These are phyloP conservation scores for Globisporangium cederbergense DNA, from an alignment of 352 stramenopile genomes.

Conservation along the genomic window DNA sequence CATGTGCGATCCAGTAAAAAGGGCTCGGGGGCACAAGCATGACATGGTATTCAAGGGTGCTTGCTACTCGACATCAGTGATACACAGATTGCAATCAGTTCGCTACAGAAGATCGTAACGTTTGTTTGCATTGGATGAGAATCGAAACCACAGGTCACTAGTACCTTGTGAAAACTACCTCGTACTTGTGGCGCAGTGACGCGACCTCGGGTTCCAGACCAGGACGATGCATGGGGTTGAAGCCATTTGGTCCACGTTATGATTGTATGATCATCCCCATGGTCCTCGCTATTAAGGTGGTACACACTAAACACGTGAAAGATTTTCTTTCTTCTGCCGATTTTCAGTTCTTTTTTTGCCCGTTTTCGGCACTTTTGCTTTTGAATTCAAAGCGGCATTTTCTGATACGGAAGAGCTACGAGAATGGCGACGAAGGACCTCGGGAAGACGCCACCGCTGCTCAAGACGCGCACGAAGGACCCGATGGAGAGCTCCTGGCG, in stretches of 20 bases:
- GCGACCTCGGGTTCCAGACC: no score
- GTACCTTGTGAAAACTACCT: no score
- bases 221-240: no score
- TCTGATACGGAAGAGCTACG: slow-evolving; percentile 14
- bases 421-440: slow-evolving; percentile 14
- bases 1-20: no score
- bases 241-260: neutral
- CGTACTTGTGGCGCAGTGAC: no score
- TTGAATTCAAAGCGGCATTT: neutral
- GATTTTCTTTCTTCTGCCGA: slow-evolving; percentile 4
- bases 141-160: no score
- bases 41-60: no score
- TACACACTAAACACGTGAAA: slow-evolving; percentile 18
- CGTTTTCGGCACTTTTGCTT: neutral
- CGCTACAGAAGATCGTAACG: no score
- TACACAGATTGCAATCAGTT: no score
- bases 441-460: slow-evolving; percentile 39
- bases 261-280: neutral
- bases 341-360: slow-evolving; percentile 2
- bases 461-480: slow-evolving; percentile 77
- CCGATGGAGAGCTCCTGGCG: slow-evolving; percentile 85
- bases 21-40: no score
- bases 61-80: no score
- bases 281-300: neutral
- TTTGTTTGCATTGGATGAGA: no score